Conservation (phyloP, 768 basidiomycete species). For the Boletellus sp. region DNA sequence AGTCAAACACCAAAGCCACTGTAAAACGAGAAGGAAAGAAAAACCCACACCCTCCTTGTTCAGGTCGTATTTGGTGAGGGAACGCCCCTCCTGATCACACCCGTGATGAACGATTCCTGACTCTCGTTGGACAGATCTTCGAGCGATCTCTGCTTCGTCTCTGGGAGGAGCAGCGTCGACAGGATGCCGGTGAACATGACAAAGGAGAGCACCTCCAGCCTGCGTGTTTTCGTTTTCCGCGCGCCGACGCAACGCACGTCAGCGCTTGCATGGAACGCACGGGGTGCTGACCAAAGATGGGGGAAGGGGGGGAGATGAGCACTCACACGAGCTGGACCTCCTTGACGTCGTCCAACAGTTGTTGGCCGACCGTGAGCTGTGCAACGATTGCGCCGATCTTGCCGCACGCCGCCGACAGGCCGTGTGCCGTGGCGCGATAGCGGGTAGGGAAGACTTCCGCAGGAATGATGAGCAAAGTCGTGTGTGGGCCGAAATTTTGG, state of each 20-base stretch:
- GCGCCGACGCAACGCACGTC: neutral
- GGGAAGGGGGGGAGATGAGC: neutral
- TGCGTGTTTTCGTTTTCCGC: constrained; percentile 17
- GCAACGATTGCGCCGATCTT: constrained; percentile 76
- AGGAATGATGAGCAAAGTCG: constrained; percentile 71
- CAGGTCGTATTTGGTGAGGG: neutral
- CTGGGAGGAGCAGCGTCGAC: constrained; percentile 79
- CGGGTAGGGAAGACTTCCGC: constrained; percentile 78
- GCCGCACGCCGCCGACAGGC: constrained; percentile 71
- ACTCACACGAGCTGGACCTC: constrained; percentile 68
- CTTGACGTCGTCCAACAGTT: constrained; percentile 49
- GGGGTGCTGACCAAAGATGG: too few relatives aligned
- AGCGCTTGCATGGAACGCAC: neutral
- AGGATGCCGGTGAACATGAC: constrained; percentile 83
- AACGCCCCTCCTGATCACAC: constrained; percentile 12
- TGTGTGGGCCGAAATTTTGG: constrained; percentile 33
- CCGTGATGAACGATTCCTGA: constrained; percentile 55
- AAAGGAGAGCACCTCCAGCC: constrained; percentile 73
- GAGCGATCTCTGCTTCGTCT: constrained; percentile 63
- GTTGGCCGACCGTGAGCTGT: constrained; percentile 68
- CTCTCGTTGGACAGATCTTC: constrained; percentile 73
- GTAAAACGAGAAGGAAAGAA: neutral
- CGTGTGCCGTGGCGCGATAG: constrained; percentile 70
- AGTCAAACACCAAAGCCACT: neutral
- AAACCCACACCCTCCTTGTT: too few relatives aligned